Conservation (phyloP, 306 rosid species). For the Malus asiatica region DNA sequence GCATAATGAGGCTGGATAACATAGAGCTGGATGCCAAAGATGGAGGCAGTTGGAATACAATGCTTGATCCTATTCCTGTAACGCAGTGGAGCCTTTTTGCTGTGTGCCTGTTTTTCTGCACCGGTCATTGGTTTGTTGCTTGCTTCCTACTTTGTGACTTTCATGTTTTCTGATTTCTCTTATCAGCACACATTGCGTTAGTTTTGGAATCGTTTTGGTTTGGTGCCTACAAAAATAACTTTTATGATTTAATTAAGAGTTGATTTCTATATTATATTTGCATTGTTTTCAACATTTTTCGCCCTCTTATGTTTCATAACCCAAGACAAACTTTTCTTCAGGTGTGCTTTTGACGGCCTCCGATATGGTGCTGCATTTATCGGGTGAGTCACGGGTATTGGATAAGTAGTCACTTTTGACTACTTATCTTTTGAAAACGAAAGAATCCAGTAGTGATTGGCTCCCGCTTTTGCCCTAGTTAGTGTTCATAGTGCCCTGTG, state of each 20-base stretch:
- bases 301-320: constrained; percentile 1
- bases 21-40: constrained; percentile 30
- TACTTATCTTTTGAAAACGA: not conserved
- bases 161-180: constrained; percentile 11
- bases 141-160: constrained; percentile 20
- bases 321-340: constrained; percentile 21
- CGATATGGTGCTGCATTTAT: constrained; percentile 94
- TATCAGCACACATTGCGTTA: not conserved
- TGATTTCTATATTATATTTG: not conserved
- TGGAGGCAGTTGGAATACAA: constrained; percentile 24
- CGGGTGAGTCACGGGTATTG: constrained; percentile 45
- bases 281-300: not conserved
- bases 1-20: constrained; percentile 51
- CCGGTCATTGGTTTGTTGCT: constrained; percentile 83
- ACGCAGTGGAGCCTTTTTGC: constrained; percentile 86
- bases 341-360: constrained; percentile 99
- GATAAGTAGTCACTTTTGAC: not conserved
- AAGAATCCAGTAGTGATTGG: not conserved
- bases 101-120: constrained; percentile 81
- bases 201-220: constrained; percentile 1
- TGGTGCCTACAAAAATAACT: not conserved
- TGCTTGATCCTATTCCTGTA: constrained; percentile 42
- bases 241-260: not conserved
- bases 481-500: not conserved
- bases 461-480: not conserved